Conservation (phyloP, 2,329 filamentous ascomycete genomes). For the Cercospora brassicicola region DNA sequence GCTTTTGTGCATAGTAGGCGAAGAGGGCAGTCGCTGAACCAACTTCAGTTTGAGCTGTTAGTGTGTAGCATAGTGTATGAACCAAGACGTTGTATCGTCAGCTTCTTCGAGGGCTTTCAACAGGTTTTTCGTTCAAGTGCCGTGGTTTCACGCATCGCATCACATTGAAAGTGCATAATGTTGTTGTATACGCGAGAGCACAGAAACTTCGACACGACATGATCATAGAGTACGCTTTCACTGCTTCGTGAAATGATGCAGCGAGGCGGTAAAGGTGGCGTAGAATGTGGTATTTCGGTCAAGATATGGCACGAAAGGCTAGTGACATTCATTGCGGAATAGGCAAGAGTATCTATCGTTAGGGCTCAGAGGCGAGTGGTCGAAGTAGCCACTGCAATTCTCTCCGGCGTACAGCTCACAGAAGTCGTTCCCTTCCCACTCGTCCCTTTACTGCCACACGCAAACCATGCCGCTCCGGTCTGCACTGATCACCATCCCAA, state of each 20-base stretch:
- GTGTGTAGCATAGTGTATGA: constrained; percentile 3
- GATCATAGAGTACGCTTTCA: neutral
- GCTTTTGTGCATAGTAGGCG: neutral
- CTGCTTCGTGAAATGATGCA: neutral
- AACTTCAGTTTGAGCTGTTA: constrained; percentile 1
- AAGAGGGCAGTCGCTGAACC: constrained; percentile 3
- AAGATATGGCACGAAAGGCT: neutral
- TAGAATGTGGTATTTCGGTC: neutral
- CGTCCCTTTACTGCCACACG: constrained; percentile 61
- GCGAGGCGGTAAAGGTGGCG: neutral
- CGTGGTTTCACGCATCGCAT: neutral
- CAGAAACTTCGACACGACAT: neutral
- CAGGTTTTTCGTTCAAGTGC: neutral
- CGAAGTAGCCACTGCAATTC: neutral
- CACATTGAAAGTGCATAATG: neutral
- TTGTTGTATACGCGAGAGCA: neutral
- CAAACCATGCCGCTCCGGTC: constrained; percentile 88
- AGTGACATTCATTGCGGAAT: neutral
- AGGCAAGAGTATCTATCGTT: neutral
- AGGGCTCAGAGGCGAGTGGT: neutral
- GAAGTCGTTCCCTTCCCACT: no score
- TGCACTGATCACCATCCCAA: constrained; percentile 87
- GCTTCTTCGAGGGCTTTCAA: neutral
- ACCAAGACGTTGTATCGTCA: neutral
- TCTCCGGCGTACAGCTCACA: neutral